Base-by-base conservation (phyloP, 2,329 filamentous ascomycete species). In the Neophaeococcomyces mojaviensis region DNA sequence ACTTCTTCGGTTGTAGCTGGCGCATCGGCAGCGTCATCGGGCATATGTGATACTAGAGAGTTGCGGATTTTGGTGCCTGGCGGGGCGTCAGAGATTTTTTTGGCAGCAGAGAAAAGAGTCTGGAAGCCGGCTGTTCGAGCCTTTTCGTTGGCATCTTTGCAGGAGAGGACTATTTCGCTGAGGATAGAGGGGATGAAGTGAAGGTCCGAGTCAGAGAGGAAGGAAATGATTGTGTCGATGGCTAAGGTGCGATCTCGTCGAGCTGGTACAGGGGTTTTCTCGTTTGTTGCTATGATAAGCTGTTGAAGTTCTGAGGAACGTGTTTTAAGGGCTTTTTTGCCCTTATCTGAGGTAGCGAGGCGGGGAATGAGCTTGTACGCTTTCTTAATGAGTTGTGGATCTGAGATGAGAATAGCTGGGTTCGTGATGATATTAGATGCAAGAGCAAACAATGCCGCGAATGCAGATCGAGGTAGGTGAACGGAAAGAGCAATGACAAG, bases 301-400 rank as follows among this genome's bases (percentile, higher is more conserved):
- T 78, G 67, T 65, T 96, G 90, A 16, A 98, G 72, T 59, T 96
- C 88, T 1, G 67, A 65, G 55, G 79, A 87, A 44, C 89, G 81
- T 59, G 89, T 82, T 52, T 76, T 66, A 2, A 98, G 75, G 3
- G 90, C 89, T n/a, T 72, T 68, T 55, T 78, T 79, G 37, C 92
- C 92, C 39, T 76, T 78, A 28, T 86, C 79, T 1, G 89, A 94
- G 53, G 86, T 84, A 1, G 86, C 84, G 33, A 98, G 77, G 45
- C 92, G 83, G 3, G 92, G 90, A 41, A 98, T 94, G 42, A 98
- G 78, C 71, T 97, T 97, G 73, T 98, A 98, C 0, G 92, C 90
- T 69, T 98, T 98, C 78, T 98, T 98, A 65, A 97, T 90, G 30
- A 98, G 72, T 64, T 97, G 90, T 8, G 90, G 85, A 61, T 97